Percentiles rank a stretch among this genome's conserved stretches.
These are phyloP conservation scores for Symmetrospora coprosmae DNA, from an alignment of 768 basidiomycete genomes.

Conservation along the genomic window DNA sequence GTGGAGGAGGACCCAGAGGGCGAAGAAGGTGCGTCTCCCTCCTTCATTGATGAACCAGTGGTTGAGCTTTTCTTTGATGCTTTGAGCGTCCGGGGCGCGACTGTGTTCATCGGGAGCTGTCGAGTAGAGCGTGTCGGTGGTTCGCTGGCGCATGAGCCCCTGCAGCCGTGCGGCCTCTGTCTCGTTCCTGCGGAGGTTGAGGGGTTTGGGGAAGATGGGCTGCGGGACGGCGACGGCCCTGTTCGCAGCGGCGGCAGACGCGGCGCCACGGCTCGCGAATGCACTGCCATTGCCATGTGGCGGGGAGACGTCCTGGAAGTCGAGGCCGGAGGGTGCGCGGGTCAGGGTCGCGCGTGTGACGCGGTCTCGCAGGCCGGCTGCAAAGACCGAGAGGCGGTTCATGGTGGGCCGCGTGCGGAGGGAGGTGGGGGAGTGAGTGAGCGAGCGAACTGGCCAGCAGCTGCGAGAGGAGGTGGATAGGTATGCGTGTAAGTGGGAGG, in stretches of 20 bases:
- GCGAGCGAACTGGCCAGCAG: not conserved
- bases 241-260: too few species aligned
- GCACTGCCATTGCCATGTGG: not conserved
- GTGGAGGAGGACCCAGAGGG: constrained; percentile 66
- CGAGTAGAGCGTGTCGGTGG: too few species aligned
- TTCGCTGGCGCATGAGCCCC: constrained; percentile 61
- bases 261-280: too few species aligned
- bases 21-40: constrained; percentile 61
- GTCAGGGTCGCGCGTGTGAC: not conserved
- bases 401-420: not conserved
- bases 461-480: too few species aligned
- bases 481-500: too few species aligned
- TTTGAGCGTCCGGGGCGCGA: too few species aligned
- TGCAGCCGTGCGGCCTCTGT: constrained; percentile 69
- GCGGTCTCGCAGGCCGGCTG: not conserved
- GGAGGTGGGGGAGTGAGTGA: not conserved
- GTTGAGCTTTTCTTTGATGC: not conserved
- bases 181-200: constrained; percentile 66
- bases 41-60: constrained; percentile 26
- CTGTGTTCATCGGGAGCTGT: too few species aligned
- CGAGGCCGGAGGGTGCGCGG: not conserved
- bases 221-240: not conserved
- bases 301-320: not conserved
- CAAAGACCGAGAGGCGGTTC: not conserved
- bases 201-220: constrained; percentile 29